phyloP scores from a whole-genome alignment of 2,329 filamentous ascomycete species.

The Diaporthe citrichinensis region DNA sequence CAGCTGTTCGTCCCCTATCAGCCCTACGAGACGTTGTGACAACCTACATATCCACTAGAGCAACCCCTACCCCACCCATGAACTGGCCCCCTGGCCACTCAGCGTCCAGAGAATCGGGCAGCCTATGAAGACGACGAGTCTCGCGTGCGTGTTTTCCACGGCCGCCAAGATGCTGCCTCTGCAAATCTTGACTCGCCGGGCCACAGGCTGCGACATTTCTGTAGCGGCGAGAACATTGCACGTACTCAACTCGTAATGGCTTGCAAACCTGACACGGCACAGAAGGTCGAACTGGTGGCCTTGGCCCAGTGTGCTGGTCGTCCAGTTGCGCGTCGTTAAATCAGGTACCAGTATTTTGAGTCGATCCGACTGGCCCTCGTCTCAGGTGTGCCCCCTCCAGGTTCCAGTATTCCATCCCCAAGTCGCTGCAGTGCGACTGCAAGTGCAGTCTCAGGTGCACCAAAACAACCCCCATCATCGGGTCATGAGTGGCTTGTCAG shows the following conservation, averaged over 20 bases:
- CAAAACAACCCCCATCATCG: neutral
- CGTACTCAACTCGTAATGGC: conserved; percentile 11
- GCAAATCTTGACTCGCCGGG: conserved; percentile 9
- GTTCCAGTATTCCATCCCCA: conserved; percentile 10
- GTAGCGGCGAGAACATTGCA: neutral
- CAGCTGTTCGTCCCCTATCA: conserved; percentile 24
- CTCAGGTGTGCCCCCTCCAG: conserved; percentile 23
- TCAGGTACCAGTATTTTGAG: conserved; percentile 30
- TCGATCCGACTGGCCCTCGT: conserved; percentile 30
- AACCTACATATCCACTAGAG: neutral
- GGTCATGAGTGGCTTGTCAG: neutral
- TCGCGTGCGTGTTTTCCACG: conserved; percentile 26
- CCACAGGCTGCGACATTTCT: conserved; percentile 32
- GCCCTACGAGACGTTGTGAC: conserved; percentile 35
- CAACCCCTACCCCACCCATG: neutral
- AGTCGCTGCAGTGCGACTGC: conserved; percentile 16
- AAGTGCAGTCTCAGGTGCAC: conserved; percentile 31
- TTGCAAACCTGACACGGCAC: conserved; percentile 14
- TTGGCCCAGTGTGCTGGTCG: conserved; percentile 21
- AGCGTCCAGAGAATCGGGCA: conserved; percentile 36
- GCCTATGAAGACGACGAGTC: conserved; percentile 39
- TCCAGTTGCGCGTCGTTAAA: conserved; percentile 13
- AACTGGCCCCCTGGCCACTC: conserved; percentile 34
- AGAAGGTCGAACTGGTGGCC: conserved; percentile 2
- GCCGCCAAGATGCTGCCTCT: neutral